These are phyloP conservation scores for Apiotrichum brassicae DNA, from an alignment of 1,284 basidiomycete genomes.

Conservation along the genomic window DNA sequence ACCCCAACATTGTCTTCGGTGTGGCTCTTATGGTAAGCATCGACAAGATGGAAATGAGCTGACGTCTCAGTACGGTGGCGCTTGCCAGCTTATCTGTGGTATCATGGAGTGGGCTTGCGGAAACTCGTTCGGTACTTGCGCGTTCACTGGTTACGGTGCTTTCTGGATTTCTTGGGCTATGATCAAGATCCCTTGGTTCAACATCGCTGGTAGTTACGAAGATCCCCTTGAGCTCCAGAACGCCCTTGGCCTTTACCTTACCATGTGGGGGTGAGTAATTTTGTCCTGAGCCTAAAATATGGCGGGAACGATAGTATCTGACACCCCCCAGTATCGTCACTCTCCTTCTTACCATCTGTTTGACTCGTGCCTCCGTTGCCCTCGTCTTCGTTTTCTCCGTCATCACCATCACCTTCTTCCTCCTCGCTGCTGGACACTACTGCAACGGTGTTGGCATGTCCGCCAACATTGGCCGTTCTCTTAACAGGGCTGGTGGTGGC, in stretches of 20 bases:
- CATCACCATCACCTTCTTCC: slow-evolving; percentile 55
- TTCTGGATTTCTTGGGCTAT: slow-evolving; percentile 51
- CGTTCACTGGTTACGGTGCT: slow-evolving; percentile 72
- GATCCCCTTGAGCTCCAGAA: slow-evolving; percentile 48
- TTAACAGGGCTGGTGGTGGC: slow-evolving; percentile 62
- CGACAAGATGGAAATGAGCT: too few species aligned
- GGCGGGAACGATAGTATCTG: too few species aligned
- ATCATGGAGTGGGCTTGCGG: slow-evolving; percentile 64
- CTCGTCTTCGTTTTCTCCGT: slow-evolving; percentile 58
- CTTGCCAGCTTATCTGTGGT: slow-evolving; percentile 58
- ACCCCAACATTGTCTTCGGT: slow-evolving; percentile 70
- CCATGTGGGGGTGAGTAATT: slow-evolving; percentile 34
- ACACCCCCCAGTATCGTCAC: slow-evolving; percentile 15
- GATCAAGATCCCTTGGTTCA: slow-evolving; percentile 40
- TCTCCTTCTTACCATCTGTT: slow-evolving; percentile 2
- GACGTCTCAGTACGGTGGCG: slow-evolving; percentile 79
- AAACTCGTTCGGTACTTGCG: slow-evolving; percentile 57
- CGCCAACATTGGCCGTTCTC: not conserved
- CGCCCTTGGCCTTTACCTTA: slow-evolving; percentile 49
- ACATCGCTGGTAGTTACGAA: slow-evolving; percentile 50
- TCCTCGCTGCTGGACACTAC: slow-evolving; percentile 43
- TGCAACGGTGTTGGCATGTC: slow-evolving; percentile 17
- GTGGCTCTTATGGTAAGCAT: slow-evolving; percentile 73
- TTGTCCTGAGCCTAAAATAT: too few species aligned
- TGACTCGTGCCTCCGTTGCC: slow-evolving; percentile 8